Evolutionary conservation across 306 rosid species (phyloP), one percentile per base, ranked within the genome.

Genomic region (Trifolium dubium): DNA sequence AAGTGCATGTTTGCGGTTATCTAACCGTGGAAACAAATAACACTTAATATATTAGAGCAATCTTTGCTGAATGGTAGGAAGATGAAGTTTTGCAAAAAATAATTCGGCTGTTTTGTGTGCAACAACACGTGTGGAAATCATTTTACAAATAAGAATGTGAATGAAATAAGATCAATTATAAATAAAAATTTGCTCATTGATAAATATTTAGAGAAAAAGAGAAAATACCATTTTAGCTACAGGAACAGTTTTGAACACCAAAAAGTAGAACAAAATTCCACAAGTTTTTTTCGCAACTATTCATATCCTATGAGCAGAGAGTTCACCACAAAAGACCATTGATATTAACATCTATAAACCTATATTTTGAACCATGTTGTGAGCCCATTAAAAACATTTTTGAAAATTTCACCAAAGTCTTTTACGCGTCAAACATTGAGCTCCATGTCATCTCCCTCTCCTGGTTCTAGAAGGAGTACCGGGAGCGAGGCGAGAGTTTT

Each of bases 381-480:
- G 44, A 77, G 18, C 34, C n/a, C 73, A 60, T 35, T 29, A 61
- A 80, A n/a, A 72, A 67, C 65, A 69, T 30, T 69, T 10, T 62
- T 39, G 46, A 73, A 65, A 37, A 8, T 73, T 59, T 40, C 54
- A 69, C 56, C 46, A 32, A 60, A 68, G 66, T 73, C 39, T 83
- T 78, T 43, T 64, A 78, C 60, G 71, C 74, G 67, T 75, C 80
- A 70, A 72, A 76, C 81, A 71, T 46, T 83, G 67, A 39, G 80
- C 86, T 80, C 78, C 84, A 71, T 68, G 64, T 83, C 87, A 53
- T 72, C 32, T 70, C 74, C 88, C 74, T 40, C 87, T 82, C 82
- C 75, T 84, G 74, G 72, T 64, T 82, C 95, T 87, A 44, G 90
- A 86, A 58, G 97, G 92, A 67, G 96, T 88, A 65, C 73, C 75